A percentile compares a stretch with the other conserved stretches of the same genome.
Evolutionary conservation across 768 basidiomycete species (phyloP).

Genomic region (Boletus subparvulus): DNA sequence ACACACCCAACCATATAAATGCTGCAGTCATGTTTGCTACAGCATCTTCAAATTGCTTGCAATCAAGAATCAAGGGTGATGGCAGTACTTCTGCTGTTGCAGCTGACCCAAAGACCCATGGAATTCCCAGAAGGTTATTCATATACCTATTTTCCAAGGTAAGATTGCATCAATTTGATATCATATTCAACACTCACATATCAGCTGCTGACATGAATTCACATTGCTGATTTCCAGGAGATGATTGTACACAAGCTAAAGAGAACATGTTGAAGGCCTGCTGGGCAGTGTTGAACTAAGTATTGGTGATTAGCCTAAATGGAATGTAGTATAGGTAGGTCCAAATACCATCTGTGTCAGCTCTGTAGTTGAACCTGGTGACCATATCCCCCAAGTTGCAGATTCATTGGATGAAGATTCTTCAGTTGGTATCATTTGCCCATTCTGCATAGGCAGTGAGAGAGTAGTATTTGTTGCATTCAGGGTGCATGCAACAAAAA

Average conservation of each 20-base stretch:
- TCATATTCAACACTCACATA: neutral
- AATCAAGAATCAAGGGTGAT: neutral
- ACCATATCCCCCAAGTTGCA: constrained; percentile 6
- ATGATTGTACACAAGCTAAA: neutral
- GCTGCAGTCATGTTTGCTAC: neutral
- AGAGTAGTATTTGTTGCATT: neutral
- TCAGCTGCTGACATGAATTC: neutral
- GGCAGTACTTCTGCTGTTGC: neutral
- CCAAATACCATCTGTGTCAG: neutral
- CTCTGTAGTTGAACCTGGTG: neutral
- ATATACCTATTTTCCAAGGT: neutral
- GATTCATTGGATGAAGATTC: neutral
- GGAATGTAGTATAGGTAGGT: neutral
- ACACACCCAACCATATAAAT: constrained; percentile 10
- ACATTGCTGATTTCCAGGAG: neutral
- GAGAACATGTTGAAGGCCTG: too few relatives aligned
- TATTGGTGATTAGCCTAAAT: neutral
- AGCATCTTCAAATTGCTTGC: constrained; percentile 1
- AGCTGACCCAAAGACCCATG: neutral
- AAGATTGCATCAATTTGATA: neutral
- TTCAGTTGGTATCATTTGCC: neutral
- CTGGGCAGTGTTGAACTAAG: neutral
- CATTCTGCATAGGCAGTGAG: constrained; percentile 1
- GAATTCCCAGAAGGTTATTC: neutral
- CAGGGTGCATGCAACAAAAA: constrained; percentile 9